Evolutionary conservation across 2,329 filamentous ascomycete species (phyloP), one percentile per base, ranked within the genome.

Genomic region (Exutisphaerella laricina): DNA sequence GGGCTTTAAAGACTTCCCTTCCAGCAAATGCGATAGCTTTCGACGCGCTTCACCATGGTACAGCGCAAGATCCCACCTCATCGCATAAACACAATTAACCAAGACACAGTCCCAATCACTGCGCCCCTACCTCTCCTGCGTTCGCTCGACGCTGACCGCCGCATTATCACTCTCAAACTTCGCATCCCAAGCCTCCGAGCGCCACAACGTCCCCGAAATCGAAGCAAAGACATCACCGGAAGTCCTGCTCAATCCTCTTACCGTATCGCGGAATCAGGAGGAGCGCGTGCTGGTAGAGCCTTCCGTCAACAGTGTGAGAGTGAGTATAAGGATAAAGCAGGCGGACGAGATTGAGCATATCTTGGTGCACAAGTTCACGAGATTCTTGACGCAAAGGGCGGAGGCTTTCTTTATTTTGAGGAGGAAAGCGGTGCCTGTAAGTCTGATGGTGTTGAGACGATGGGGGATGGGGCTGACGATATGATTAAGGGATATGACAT

Each of bases 251-350:
- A 94, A 92, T 61, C 89, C 90, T 13, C 73, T 98, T 52, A 88
- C 84, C 20, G 81, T 98, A 56, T 85, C 90, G 51, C 82, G 92
- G 53, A 98, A 98, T 69, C 89, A 97, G 70, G 94, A 96, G 66
- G 92, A 98, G 77, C 83, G 85, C 58, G 90, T 98, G 55, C 74
- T 95, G 49, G 94, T 97, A 64, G 90, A 97, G 72, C 89, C 92
- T 41, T 92, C 86, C 66, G 84, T 97, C 71, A 98, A 98, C 77
- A 94, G 86, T 56, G 85, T 98, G 56, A 84, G 92, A 57, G 85
- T 98, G 62, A 95, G 88, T 77, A 94, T 98, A 72, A 88, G 90
- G 75, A 96, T 98, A 69, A 98, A 98, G 73, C 92, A 98, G 74
- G 92, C 92, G 50, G 92, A 98, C 67, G 92, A 98, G 72, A 98